Percentiles rank a stretch among this genome's conserved stretches.
These are phyloP conservation scores for Paramecium primaurelia DNA, from an alignment of 73 alveolate genomes.

Conservation along the genomic window DNA sequence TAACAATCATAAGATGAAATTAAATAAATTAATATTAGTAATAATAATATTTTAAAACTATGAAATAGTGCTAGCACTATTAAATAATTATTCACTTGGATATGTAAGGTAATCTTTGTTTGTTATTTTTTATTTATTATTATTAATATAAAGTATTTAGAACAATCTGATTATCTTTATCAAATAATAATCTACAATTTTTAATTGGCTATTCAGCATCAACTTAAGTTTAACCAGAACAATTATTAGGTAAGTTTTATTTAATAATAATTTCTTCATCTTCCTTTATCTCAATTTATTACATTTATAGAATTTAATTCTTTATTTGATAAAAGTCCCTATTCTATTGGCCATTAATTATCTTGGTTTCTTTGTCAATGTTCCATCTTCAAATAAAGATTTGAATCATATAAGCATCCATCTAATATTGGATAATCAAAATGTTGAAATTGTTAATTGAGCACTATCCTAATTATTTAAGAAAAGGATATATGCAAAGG, in stretches of 20 bases:
- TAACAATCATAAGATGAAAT: background rate
- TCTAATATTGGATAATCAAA: background rate
- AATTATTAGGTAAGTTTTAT: background rate
- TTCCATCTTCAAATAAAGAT: slow-evolving; percentile 15
- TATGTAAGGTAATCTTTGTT: background rate
- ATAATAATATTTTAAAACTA: background rate
- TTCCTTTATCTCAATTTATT: background rate
- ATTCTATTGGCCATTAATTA: slow-evolving; percentile 7
- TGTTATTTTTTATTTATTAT: background rate
- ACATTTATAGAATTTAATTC: background rate
- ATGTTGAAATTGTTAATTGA: background rate
- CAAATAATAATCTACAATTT: background rate
- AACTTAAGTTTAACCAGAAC: background rate
- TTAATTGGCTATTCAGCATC: background rate
- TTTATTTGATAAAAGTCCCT: background rate
- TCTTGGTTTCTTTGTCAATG: slow-evolving; percentile 16
- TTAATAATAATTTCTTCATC: background rate
- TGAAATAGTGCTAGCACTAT: background rate
- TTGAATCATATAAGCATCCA: background rate
- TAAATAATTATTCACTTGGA: background rate
- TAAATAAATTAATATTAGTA: background rate
- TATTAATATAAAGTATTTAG: background rate
- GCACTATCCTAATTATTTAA: background rate
- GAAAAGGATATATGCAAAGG: background rate
- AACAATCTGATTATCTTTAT: background rate